These are phyloP conservation scores for Plectosphaerella cucumerina DNA, from an alignment of 2,329 filamentous ascomycete genomes.

Conservation along the genomic window DNA sequence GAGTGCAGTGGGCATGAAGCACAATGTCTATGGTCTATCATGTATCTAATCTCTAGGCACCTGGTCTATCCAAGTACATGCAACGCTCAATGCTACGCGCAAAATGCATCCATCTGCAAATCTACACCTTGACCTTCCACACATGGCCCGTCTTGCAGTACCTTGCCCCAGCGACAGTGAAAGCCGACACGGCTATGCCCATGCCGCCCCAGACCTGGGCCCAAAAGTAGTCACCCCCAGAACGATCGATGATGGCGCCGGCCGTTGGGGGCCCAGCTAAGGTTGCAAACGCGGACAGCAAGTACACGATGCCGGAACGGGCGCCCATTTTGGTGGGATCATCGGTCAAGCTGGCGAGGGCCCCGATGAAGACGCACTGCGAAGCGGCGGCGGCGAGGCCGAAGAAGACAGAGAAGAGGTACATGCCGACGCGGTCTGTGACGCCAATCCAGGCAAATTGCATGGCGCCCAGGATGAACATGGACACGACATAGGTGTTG, in stretches of 20 bases:
- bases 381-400: slow-evolving; percentile 35
- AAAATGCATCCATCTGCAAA: background rate
- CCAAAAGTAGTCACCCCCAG: slow-evolving; percentile 30
- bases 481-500: slow-evolving; percentile 44
- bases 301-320: slow-evolving; percentile 39
- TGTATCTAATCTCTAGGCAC: background rate
- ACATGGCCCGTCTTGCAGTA: background rate
- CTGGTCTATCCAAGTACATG: background rate
- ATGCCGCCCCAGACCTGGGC: slow-evolving; percentile 34
- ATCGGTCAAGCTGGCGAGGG: slow-evolving; percentile 34
- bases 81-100: background rate
- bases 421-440: slow-evolving; percentile 27
- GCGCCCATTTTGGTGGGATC: slow-evolving; percentile 39
- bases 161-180: background rate
- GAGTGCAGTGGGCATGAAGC: no score
- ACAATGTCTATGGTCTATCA: background rate
- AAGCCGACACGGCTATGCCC: background rate
- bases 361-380: slow-evolving; percentile 33
- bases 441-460: slow-evolving; percentile 53
- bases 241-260: slow-evolving; percentile 36
- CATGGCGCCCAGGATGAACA: slow-evolving; percentile 41
- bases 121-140: background rate
- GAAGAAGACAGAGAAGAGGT: slow-evolving; percentile 36
- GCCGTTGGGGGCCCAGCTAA: slow-evolving; percentile 38
- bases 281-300: slow-evolving; percentile 31